phyloP scores from a whole-genome alignment of 2,329 filamentous ascomycete genomes.

The Fusarium nisikadoi region DNA sequence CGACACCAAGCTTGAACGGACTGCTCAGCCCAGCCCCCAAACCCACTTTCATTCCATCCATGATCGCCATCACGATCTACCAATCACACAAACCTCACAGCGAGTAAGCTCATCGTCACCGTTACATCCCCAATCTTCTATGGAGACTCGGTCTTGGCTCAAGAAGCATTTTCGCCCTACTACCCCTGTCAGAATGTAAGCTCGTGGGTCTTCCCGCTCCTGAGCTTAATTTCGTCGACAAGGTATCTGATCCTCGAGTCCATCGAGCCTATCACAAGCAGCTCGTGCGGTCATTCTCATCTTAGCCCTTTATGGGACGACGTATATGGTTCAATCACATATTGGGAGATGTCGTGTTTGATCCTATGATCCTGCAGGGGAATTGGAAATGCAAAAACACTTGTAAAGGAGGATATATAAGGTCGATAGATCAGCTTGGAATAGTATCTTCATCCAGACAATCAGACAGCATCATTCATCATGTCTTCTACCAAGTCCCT shows the following conservation, averaged over 20 bases:
- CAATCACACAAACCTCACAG: not conserved
- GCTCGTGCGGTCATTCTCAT: not conserved
- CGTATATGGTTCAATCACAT: conserved; percentile 20
- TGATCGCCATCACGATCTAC: not conserved
- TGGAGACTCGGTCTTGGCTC: conserved; percentile 1
- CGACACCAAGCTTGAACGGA: too few species aligned
- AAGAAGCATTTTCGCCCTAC: not conserved
- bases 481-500: conserved; percentile 38
- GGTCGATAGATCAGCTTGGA: not conserved
- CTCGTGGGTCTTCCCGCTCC: conserved; percentile 22
- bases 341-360: not conserved
- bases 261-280: conserved; percentile 12
- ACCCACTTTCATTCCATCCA: not conserved
- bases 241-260: conserved; percentile 15
- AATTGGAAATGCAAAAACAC: not conserved
- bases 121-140: not conserved
- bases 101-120: not conserved
- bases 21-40: not conserved
- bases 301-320: not conserved
- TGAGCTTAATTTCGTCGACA: conserved; percentile 18
- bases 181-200: conserved; percentile 8
- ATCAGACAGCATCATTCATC: conserved; percentile 5
- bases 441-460: not conserved
- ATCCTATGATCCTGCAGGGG: not conserved
- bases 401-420: not conserved